phyloP scores from a whole-genome alignment of 139 green algal genomes.

The Picochlorum sp. region DNA sequence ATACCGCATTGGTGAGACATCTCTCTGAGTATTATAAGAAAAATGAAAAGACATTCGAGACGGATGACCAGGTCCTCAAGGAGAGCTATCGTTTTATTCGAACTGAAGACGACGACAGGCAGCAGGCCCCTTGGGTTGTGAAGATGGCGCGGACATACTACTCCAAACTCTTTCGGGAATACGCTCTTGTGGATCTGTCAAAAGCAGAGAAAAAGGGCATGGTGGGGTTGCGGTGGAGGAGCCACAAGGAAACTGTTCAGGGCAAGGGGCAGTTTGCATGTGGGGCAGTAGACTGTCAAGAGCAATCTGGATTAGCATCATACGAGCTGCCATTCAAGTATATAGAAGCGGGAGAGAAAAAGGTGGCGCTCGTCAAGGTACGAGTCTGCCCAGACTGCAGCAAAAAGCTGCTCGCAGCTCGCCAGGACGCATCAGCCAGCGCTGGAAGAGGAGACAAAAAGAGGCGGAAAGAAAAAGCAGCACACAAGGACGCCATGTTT shows the following conservation, averaged over 20 bases:
- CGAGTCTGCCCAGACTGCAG: slow-evolving; percentile 69
- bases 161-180: slow-evolving; percentile 82
- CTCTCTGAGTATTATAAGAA: too few relatives aligned
- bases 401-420: too few relatives aligned
- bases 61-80: too few relatives aligned
- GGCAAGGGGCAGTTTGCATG: slow-evolving; percentile 87
- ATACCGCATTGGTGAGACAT: too few relatives aligned
- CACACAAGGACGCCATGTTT: slow-evolving; percentile 18
- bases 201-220: slow-evolving; percentile 57
- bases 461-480: neutral
- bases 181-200: slow-evolving; percentile 76
- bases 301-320: slow-evolving; percentile 46
- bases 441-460: neutral
- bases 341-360: slow-evolving; percentile 63
- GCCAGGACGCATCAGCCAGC: neutral
- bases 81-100: too few relatives aligned
- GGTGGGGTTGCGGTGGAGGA: slow-evolving; percentile 83
- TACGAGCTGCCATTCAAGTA: slow-evolving; percentile 87
- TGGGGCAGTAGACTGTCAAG: slow-evolving; percentile 56
- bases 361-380: slow-evolving; percentile 57
- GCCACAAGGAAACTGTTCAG: slow-evolving; percentile 62
- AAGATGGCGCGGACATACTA: slow-evolving; percentile 75
- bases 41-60: too few relatives aligned
- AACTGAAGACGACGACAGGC: too few relatives aligned
- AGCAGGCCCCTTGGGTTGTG: slow-evolving; percentile 26